Evolutionary conservation across 306 rosid genomes (phyloP), one percentile per base, ranked within the genome.

Genomic region (Acacia crassicarpa): DNA sequence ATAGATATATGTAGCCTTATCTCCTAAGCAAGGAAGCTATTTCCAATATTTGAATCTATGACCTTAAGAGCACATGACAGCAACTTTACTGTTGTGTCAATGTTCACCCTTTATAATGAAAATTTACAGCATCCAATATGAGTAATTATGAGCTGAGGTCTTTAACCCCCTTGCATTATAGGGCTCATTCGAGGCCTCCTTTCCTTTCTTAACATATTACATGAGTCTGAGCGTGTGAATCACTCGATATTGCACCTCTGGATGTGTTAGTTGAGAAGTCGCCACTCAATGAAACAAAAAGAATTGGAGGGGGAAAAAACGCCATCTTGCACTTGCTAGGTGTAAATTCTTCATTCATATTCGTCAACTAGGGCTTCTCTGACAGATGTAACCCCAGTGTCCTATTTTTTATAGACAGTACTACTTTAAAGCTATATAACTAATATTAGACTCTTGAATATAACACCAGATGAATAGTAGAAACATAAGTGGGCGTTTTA

Each of bases 241-340:
- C 61, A 74, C 81, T 68, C 30, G 27, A 9, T 53, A 2, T 73
- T 49, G 16, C 63, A 0, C 27, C 77, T 9, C 22, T 30, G 44
- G 59, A 45, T 70, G 63, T n/a, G 45, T 78, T 77, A 80, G 48
- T 30, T 43, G 45, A 46, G 78, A 77, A 83, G 75, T 38, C 35
- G 38, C 43, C 56, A 83, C 79, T 74, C 78, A 81, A 79, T 49
- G 82, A 78, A 73, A 61, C 59, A 43, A 66, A 74, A 83, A 66
- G 75, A 61, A 80, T 75, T 46, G 19, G 46, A 9, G 72, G 35
- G 53, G 76, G 80, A 77, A 76, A 66, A 70, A 41, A 41, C 40
- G 68, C 46, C 56, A 51, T 49, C 33, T 40, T 68, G 59, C 71
- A 56, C 80, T 56, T 51, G 78, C 49, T 77, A 77, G 72, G 59